Base-by-base conservation (phyloP, 352 stramenopile species). In the Phytophthora syringae region DNA sequence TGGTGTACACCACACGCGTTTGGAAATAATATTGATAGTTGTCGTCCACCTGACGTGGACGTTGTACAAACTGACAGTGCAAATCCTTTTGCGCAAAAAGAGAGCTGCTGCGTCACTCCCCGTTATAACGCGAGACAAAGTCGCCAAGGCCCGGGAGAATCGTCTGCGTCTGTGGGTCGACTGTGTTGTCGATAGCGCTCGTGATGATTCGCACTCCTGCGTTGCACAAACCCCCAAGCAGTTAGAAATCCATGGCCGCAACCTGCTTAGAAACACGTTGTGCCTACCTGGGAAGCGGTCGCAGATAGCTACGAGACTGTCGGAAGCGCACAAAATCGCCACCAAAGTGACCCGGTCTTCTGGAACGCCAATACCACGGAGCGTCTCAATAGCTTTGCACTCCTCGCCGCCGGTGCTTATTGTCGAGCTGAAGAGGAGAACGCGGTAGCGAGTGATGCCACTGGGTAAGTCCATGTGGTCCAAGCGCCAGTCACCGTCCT, bases 111-210 rank as follows among this genome's bases (percentile, higher is more conserved):
- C 13, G 13, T 67, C 18, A 60, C 18, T 28, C 24, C 27, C 59
- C 64, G 27, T 82, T 82, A 65, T 84, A 88, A 1, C 76, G 60
- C 16, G 58, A 32, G 1, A 79, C 40, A 34, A 88, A 88, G 58
- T 84, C 70, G 7, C 74, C 66, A 2, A 88, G 45, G 5, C 75
- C 72, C 0, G 61, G 61, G 48, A 72, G 53, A 15, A 73, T 80
- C 18, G 42, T 69, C 12, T 67, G 58, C 2, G 63, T 72, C 21
- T 56, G 39, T 6, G 40, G 30, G 22, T 77, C 60, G 16, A 64
- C 44, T 21, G 74, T 68, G 12, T 56, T 37, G 12, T 82, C 76
- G 12, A 84, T 73, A 5, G 63, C 64, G 5, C 70, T 45, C n/a
- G 64, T 76, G 34, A 82, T 52, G 18, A 77, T 67, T 27, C 56